Evolutionary conservation across 2,329 filamentous ascomycete species (phyloP), one percentile per base, ranked within the genome.

Genomic region (Dactylellina cionopaga): DNA sequence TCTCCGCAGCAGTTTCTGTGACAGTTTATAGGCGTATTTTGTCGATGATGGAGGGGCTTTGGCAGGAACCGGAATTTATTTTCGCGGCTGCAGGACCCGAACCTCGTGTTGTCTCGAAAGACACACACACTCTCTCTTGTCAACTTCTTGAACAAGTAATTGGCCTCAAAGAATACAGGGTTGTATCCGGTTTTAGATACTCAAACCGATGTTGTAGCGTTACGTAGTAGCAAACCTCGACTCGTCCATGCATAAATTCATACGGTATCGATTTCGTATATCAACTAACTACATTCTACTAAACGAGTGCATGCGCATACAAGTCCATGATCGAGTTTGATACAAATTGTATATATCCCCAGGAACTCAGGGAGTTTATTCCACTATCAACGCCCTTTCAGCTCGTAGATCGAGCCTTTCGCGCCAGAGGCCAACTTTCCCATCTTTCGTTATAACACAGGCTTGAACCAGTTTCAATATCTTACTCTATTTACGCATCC

Each of bases 141-240:
- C 29, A 64, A 47, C 59, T 64, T 64, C 59, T 64, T 27, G 29
- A 64, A 64, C 4, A 9, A 39, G 59, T 31, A 64, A 41, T 24
- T 27, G 25, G 37, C 19, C 35, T 39, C 24, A 44, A 55, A 25
- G 22, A 15, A 11, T 43, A 35, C 33, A 52, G 58, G 13, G 25
- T 41, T 51, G 56, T 31, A 41, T 47, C 37, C 11, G 11, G 37
- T 64, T n/a, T n/a, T n/a, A n/a, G n/a, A n/a, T n/a, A n/a, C n/a
- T n/a, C n/a, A n/a, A n/a, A n/a, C n/a, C n/a, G n/a, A n/a, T n/a
- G n/a, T n/a, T n/a, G n/a, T n/a, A n/a, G n/a, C n/a, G n/a, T n/a
- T n/a, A n/a, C n/a, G n/a, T n/a, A 64, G 55, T 54, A 64, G 59
- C 59, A 64, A 64, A 64, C 47, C 27, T 46, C 5, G 25, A 15